These are phyloP conservation scores for Isabelozyma rhagii DNA, from an alignment of 805 yeast species.

Conservation along the genomic window DNA sequence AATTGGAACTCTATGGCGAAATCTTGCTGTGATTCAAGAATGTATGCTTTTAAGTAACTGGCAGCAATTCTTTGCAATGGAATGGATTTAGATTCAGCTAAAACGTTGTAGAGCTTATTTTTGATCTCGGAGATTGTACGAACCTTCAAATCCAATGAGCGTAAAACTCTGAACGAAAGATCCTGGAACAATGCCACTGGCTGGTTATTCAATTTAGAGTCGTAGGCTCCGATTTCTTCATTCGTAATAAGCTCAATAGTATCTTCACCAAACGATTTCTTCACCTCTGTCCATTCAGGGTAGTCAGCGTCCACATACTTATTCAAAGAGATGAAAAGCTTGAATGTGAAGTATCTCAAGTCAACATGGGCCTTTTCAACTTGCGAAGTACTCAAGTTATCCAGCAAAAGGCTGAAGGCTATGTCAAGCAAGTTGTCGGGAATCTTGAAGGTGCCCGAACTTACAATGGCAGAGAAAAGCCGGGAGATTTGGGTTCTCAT, in stretches of 20 bases:
- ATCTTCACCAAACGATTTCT: slow-evolving; percentile 27
- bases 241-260: slow-evolving; percentile 41
- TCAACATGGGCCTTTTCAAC: slow-evolving; percentile 38
- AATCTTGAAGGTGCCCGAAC: slow-evolving; percentile 3
- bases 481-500: slow-evolving; percentile 51
- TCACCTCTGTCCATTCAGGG: slow-evolving; percentile 7
- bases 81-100: slow-evolving; percentile 12
- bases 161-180: slow-evolving; percentile 27
- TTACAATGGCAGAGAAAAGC: slow-evolving; percentile 32
- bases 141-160: slow-evolving; percentile 17
- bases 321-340: slow-evolving; percentile 31
- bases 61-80: slow-evolving; percentile 44
- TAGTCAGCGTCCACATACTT: slow-evolving; percentile 7
- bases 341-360: slow-evolving; percentile 46
- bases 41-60: slow-evolving; percentile 33
- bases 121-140: slow-evolving; percentile 24
- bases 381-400: slow-evolving; percentile 41
- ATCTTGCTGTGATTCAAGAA: slow-evolving; percentile 52
- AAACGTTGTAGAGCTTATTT: slow-evolving; percentile 33
- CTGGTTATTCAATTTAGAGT: slow-evolving; percentile 26
- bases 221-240: slow-evolving; percentile 13
- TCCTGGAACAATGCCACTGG: slow-evolving; percentile 32
- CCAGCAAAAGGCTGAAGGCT: slow-evolving; percentile 36
- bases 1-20: slow-evolving; percentile 62
- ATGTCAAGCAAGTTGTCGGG: slow-evolving; percentile 36